phyloP scores from a whole-genome alignment of 2,329 filamentous ascomycete species.

The Biscogniauxia mediterranea region DNA sequence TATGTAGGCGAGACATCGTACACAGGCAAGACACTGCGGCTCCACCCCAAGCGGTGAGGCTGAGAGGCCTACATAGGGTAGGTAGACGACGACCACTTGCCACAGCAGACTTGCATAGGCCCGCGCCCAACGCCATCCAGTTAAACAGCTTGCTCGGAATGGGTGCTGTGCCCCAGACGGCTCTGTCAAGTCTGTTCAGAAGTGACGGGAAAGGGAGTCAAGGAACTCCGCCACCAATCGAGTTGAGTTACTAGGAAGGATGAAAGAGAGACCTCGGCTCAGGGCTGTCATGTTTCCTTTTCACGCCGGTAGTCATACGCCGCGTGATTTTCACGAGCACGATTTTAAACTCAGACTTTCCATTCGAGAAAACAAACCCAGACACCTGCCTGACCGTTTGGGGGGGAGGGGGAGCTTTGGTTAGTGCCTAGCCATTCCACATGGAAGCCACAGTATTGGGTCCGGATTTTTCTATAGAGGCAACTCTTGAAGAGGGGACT shows the following conservation, averaged over 20 bases:
- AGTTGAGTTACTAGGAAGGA: not conserved
- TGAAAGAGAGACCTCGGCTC: not conserved
- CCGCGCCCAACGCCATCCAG: conserved; percentile 1
- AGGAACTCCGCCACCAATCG: not conserved
- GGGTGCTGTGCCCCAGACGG: no score
- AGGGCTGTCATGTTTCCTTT: not conserved
- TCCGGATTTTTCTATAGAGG: conserved; percentile 1
- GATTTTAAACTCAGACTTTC: not conserved
- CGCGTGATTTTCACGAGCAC: not conserved
- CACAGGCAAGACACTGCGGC: not conserved
- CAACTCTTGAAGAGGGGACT: not conserved
- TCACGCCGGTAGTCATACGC: not conserved
- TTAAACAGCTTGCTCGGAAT: not conserved
- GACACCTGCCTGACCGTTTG: conserved; percentile 1
- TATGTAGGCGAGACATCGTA: not conserved
- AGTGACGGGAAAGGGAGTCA: not conserved
- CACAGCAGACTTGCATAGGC: conserved; percentile 2
- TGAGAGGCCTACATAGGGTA: conserved; percentile 12
- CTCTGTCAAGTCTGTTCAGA: not conserved
- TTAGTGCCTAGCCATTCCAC: conserved; percentile 1
- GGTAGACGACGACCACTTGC: conserved; percentile 3
- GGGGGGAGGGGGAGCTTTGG: not conserved
- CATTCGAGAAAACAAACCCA: no score
- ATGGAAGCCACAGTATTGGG: conserved; percentile 4
- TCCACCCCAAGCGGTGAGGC: conserved; percentile 10